phyloP scores from a whole-genome alignment of 495 filamentous ascomycete genomes.

The Penicillium steckii region DNA sequence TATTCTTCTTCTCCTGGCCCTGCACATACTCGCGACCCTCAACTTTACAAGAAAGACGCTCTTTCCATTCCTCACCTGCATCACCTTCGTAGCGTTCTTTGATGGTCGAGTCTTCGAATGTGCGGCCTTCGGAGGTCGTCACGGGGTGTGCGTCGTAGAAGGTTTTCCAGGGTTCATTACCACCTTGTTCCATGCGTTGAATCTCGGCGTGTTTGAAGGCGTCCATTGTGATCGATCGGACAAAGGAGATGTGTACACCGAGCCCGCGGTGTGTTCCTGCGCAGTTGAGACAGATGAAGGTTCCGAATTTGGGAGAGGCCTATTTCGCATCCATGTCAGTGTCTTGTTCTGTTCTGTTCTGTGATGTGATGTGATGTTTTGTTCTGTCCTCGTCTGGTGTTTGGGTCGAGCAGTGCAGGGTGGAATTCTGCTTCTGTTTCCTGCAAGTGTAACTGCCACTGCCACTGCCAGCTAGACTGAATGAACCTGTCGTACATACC shows the following conservation, averaged over 20 bases:
- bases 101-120: constrained; percentile 74
- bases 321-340: constrained; percentile 14
- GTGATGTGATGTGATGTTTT: not conserved
- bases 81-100: constrained; percentile 83
- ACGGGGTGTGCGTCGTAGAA: constrained; percentile 76
- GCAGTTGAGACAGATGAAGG: constrained; percentile 96
- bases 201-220: constrained; percentile 89
- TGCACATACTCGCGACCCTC: constrained; percentile 81
- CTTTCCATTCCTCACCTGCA: constrained; percentile 94
- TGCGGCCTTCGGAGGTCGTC: constrained; percentile 54
- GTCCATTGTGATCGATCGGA: constrained; percentile 96
- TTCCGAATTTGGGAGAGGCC: constrained; percentile 72
- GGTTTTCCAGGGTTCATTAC: constrained; percentile 78
- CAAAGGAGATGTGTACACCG: constrained; percentile 97
- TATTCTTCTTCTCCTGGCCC: constrained; percentile 49
- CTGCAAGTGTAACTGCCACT: no score
- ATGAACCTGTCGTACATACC: constrained; percentile 39
- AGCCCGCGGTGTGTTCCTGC: constrained; percentile 92
- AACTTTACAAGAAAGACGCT: constrained; percentile 79
- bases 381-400: no score
- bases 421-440: no score
- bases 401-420: no score
- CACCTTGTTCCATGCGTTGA: constrained; percentile 80
- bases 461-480: not conserved
- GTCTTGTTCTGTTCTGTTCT: not conserved